Evolutionary conservation across 1,139 yeast genomes (phyloP), one percentile per base, ranked within the genome.

Genomic region (Chernovozyma sophiae-reginae): DNA sequence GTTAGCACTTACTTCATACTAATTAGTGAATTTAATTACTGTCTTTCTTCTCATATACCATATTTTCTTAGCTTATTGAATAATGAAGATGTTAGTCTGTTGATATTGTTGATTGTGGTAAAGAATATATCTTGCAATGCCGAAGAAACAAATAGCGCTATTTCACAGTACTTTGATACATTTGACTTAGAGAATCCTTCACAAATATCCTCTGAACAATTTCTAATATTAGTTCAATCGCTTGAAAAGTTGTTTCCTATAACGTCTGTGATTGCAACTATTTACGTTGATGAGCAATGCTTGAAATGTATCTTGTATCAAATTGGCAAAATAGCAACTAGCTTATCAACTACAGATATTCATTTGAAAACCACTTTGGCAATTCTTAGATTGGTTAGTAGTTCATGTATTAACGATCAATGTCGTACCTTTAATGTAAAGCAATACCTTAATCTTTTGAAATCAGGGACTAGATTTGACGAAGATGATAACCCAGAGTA

Each of bases 361-460:
- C 20, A 32, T 4, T 18, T 26, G 3, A 7, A 8, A 5, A 28
- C 19, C 6, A 27, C 43, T 24, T n/a, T 36, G 26, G 30, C 31
- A 17, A 44, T 58, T 2, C 48, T 67, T 31, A 51, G 52, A 26
- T 49, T 65, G 3, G 52, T 67, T 1, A 53, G 61, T 18, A 45
- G 57, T 20, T 65, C 74, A 0, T 66, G 72, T 40, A 58, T 68
- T 10, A 53, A 59, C 27, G 72, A 67, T 30, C 49, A 54, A 8
- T 55, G 72, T 38, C 56, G 76, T 19, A 53, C 52, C 17, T 60
- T 52, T 43, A 68, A 62, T 33, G 47, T 61, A 4, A 41, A 51
- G 14, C 55, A 55, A 28, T 72, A 62, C 43, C 43, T 60, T 17
- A 49, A 51, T 2, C 47, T 66, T 12, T 45, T 72, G 12, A 44